Percentiles rank a stretch among this genome's conserved stretches.
Conservation (phyloP, 371 early-diverging fungal species). For the Mucor lusitanicus region DNA sequence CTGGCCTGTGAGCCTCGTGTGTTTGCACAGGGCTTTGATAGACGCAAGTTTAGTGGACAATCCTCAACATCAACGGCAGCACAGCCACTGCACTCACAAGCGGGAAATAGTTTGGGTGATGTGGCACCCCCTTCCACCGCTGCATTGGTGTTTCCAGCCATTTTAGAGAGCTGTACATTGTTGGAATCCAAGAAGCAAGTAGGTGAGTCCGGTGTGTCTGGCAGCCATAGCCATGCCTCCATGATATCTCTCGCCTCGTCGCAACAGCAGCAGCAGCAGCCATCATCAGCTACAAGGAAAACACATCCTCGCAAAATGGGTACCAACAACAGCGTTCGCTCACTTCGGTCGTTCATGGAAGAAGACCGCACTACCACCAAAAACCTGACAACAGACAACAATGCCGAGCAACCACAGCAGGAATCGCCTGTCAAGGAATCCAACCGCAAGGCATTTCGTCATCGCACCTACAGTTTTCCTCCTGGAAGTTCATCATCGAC, state of each 20-base stretch:
- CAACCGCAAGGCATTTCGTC: conserved; percentile 25
- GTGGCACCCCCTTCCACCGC: conserved; percentile 34
- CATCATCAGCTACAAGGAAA: background rate
- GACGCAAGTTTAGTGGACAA: background rate
- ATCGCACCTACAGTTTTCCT: conserved; percentile 44
- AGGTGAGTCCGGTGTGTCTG: background rate
- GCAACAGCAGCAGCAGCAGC: background rate
- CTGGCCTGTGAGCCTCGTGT: conserved; percentile 60
- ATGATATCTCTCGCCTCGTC: background rate
- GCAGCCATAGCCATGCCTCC: background rate
- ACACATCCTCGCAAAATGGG: conserved; percentile 7
- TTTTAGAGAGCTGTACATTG: conserved; percentile 41
- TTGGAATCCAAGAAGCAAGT: conserved; percentile 16
- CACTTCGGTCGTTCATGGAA: conserved; percentile 18
- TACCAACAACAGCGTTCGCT: conserved; percentile 14
- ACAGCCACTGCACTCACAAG: background rate
- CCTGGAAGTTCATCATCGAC: conserved; percentile 18
- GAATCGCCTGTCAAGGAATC: background rate
- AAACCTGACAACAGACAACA: background rate
- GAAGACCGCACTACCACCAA: conserved; percentile 3
- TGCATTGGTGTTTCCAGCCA: conserved; percentile 48
- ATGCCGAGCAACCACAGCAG: background rate
- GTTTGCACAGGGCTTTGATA: conserved; percentile 53
- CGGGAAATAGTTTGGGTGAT: background rate
- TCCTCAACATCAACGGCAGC: too few species aligned